Percentiles rank a stretch among this genome's conserved stretches.
phyloP scores from a whole-genome alignment of 805 yeast genomes.

The Wickerhamiella australiensis region DNA sequence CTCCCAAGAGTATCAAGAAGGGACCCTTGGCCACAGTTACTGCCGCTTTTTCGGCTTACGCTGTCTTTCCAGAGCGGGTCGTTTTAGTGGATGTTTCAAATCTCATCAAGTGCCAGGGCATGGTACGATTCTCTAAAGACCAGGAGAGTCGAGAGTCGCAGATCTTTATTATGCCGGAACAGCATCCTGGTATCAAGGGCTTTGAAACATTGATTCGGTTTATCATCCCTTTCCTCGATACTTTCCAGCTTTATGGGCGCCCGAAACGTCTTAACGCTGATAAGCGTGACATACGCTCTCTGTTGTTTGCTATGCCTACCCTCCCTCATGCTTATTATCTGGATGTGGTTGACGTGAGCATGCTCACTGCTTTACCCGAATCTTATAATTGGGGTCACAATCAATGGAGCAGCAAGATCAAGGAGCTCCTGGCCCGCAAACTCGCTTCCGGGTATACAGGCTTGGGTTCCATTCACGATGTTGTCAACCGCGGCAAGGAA shows the following conservation, averaged over 20 bases:
- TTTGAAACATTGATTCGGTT: slow-evolving; percentile 76
- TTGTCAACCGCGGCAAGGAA: slow-evolving; percentile 26
- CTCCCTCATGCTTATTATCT: slow-evolving; percentile 66
- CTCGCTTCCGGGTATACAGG: slow-evolving; percentile 38
- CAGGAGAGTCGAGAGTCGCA: slow-evolving; percentile 40
- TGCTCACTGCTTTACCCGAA: slow-evolving; percentile 31
- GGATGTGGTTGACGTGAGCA: slow-evolving; percentile 46
- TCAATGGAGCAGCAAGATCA: slow-evolving; percentile 51
- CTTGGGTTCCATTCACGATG: slow-evolving; percentile 34
- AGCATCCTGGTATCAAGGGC: slow-evolving; percentile 72
- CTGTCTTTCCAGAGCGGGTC: slow-evolving; percentile 84
- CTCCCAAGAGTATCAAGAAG: slow-evolving; percentile 54
- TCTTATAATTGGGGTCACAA: slow-evolving; percentile 39
- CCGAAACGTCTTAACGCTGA: slow-evolving; percentile 66
- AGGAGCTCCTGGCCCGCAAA: slow-evolving; percentile 43
- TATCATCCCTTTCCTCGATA: slow-evolving; percentile 60
- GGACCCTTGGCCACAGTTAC: slow-evolving; percentile 68
- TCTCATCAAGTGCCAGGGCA: slow-evolving; percentile 79
- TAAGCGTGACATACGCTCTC: slow-evolving; percentile 49
- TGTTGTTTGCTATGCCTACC: slow-evolving; percentile 73
- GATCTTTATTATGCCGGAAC: slow-evolving; percentile 71
- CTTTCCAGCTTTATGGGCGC: slow-evolving; percentile 70
- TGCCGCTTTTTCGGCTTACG: slow-evolving; percentile 60
- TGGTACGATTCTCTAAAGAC: slow-evolving; percentile 34
- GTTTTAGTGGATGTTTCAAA: slow-evolving; percentile 75